A percentile compares a stretch with the other conserved stretches of the same genome.
These are phyloP conservation scores for Hymenoscyphus infarciens DNA, from an alignment of 2,329 filamentous ascomycete genomes.

Conservation along the genomic window DNA sequence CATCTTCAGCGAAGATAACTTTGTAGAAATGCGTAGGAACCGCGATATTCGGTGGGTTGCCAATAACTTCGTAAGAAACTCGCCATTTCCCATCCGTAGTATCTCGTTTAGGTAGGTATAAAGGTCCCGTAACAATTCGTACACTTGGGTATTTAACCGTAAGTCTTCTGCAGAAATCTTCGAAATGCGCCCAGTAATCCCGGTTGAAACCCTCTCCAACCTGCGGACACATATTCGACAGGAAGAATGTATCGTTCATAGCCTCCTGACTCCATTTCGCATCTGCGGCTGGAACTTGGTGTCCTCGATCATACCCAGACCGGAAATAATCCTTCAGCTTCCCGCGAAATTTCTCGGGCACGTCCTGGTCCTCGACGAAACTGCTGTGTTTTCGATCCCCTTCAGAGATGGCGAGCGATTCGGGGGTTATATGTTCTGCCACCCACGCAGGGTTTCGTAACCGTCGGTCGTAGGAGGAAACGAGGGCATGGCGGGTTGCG, in stretches of 20 bases:
- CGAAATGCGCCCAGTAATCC: slow-evolving; percentile 98
- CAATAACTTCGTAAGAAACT: slow-evolving; percentile 93
- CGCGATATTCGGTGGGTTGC: slow-evolving; percentile 85
- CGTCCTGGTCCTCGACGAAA: slow-evolving; percentile 76
- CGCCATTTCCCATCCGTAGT: slow-evolving; percentile 88
- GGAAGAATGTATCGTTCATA: slow-evolving; percentile 91
- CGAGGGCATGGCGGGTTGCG: slow-evolving; percentile 69
- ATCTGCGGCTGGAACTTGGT: slow-evolving; percentile 95
- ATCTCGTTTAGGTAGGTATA: slow-evolving; percentile 87
- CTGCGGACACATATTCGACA: slow-evolving; percentile 97
- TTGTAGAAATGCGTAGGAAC: slow-evolving; percentile 99
- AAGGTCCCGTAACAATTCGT: slow-evolving; percentile 84
- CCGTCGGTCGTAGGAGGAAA: slow-evolving; percentile 87
- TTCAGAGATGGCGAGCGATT: slow-evolving; percentile 69
- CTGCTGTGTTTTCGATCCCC: slow-evolving; percentile 80
- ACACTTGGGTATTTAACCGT: slow-evolving; percentile 80
- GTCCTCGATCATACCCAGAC: slow-evolving; percentile 90
- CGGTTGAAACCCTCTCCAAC: slow-evolving; percentile 98
- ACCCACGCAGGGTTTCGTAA: slow-evolving; percentile 93
- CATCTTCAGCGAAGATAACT: slow-evolving; percentile 94
- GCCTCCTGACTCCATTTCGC: slow-evolving; percentile 91
- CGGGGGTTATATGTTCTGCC: slow-evolving; percentile 90
- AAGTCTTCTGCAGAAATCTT: slow-evolving; percentile 89
- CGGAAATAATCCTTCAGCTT: slow-evolving; percentile 92
- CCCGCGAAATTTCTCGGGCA: slow-evolving; percentile 85